phyloP scores from a whole-genome alignment of 345 rosid genomes.

The Eucalyptus polyanthemos region DNA sequence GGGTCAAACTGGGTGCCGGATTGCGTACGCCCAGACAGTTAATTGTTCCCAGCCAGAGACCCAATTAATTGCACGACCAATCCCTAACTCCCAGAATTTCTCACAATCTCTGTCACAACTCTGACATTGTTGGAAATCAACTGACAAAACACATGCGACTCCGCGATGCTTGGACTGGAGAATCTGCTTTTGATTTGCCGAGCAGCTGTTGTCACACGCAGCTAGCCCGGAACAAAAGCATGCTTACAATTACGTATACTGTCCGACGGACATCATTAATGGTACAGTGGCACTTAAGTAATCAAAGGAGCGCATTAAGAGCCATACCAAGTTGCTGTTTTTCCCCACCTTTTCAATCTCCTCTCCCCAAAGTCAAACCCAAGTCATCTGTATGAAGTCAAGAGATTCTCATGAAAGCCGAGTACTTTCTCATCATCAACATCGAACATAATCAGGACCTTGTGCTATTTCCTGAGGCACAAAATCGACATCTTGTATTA shows the following conservation, averaged over 20 bases:
- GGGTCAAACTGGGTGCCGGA: neutral
- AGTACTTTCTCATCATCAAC: neutral
- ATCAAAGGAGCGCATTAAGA: neutral
- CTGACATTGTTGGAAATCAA: neutral
- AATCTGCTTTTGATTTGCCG: neutral
- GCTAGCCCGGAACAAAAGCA: neutral
- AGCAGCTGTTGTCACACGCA: neutral
- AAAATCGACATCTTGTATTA: accelerated
- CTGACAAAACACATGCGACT: neutral
- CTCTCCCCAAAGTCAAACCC: neutral
- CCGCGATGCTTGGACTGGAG: neutral
- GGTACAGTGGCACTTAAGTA: neutral
- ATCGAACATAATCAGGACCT: neutral
- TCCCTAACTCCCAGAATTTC: neutral
- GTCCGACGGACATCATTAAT: neutral
- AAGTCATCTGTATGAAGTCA: neutral
- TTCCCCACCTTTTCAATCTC: neutral
- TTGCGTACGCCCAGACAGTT: neutral
- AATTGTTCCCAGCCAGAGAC: neutral
- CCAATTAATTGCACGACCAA: neutral
- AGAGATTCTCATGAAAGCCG: neutral
- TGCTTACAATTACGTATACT: neutral
- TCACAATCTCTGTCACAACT: neutral
- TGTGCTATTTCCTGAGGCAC: neutral
- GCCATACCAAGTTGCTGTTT: neutral